Evolutionary conservation across 2,329 filamentous ascomycete species (phyloP).

Genomic region (Fusarium sulawesiense): DNA sequence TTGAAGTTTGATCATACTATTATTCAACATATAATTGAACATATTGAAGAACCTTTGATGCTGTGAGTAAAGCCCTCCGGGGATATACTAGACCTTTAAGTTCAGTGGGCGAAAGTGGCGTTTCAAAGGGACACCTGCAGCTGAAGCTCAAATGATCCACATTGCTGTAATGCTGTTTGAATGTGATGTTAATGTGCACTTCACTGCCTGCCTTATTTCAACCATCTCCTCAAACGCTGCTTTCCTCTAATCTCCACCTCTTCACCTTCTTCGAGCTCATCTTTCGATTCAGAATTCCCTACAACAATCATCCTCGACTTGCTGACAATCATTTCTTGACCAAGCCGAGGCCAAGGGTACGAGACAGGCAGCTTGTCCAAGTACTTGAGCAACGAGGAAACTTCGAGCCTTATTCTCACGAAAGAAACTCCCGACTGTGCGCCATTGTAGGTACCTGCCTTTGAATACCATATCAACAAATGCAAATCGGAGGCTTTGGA

Average conservation of each 20-base stretch:
- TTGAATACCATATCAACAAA: conserved; percentile 8
- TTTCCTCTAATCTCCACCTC: not conserved
- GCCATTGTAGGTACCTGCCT: conserved; percentile 14
- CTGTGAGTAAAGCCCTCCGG: not conserved
- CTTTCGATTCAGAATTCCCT: not conserved
- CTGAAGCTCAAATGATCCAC: conserved; percentile 32
- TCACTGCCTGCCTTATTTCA: conserved; percentile 15
- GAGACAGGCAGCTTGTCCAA: conserved; percentile 11
- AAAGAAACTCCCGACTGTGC: conserved; percentile 23
- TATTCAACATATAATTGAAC: not conserved
- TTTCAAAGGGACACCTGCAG: conserved; percentile 13
- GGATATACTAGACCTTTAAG: not conserved
- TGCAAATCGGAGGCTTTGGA: conserved; percentile 10
- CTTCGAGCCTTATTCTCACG: conserved; percentile 24
- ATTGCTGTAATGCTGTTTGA: not conserved
- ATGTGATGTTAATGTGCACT: conserved; percentile 15
- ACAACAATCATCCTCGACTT: not conserved
- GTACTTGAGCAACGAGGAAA: conserved; percentile 12
- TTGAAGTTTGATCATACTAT: not conserved
- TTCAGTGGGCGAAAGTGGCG: conserved; percentile 4
- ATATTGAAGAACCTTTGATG: not conserved
- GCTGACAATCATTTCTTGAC: not conserved
- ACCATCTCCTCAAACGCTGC: not conserved
- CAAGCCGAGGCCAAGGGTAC: not conserved
- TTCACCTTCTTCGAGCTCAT: not conserved